phyloP scores from a whole-genome alignment of 2,329 filamentous ascomycete genomes.

The Colletotrichum higginsianum region DNA sequence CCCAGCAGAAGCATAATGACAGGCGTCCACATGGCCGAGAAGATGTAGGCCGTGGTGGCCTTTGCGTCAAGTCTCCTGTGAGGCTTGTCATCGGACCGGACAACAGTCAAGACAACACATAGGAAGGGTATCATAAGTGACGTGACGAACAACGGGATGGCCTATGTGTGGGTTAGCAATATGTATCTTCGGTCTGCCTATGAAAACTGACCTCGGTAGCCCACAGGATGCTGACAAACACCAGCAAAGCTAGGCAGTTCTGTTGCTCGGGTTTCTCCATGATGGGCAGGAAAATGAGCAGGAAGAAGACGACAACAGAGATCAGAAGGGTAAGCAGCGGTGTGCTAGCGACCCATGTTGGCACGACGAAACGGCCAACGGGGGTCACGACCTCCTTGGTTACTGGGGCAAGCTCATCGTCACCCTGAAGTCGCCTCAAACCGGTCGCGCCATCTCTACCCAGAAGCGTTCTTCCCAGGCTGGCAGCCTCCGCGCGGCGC shows the following conservation, averaged over 20 bases:
- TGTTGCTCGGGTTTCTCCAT: constrained; percentile 92
- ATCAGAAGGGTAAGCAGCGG: constrained; percentile 83
- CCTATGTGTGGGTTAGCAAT: constrained; percentile 63
- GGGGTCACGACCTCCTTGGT: constrained; percentile 84
- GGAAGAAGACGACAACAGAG: constrained; percentile 80
- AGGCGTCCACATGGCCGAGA: constrained; percentile 98
- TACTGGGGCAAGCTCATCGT: constrained; percentile 75
- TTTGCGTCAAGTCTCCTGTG: constrained; percentile 79
- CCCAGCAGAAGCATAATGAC: constrained; percentile 98
- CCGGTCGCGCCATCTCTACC: constrained; percentile 79
- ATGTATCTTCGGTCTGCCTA: neutral
- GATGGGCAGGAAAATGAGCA: constrained; percentile 83
- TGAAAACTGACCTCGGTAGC: constrained; percentile 83
- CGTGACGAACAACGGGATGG: constrained; percentile 97
- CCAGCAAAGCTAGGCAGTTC: constrained; percentile 93
- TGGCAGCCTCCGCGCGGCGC: constrained; percentile 92
- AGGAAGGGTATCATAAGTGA: constrained; percentile 95
- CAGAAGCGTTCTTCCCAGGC: constrained; percentile 87
- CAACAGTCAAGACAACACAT: constrained; percentile 87
- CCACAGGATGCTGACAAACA: constrained; percentile 96
- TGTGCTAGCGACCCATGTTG: constrained; percentile 86
- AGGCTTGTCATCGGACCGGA: constrained; percentile 77
- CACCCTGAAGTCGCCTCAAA: constrained; percentile 84
- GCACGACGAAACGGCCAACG: constrained; percentile 81
- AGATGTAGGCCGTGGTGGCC: constrained; percentile 86